Base-by-base conservation (phyloP, 2,329 filamentous ascomycete genomes). In the Clonostachys solani region DNA sequence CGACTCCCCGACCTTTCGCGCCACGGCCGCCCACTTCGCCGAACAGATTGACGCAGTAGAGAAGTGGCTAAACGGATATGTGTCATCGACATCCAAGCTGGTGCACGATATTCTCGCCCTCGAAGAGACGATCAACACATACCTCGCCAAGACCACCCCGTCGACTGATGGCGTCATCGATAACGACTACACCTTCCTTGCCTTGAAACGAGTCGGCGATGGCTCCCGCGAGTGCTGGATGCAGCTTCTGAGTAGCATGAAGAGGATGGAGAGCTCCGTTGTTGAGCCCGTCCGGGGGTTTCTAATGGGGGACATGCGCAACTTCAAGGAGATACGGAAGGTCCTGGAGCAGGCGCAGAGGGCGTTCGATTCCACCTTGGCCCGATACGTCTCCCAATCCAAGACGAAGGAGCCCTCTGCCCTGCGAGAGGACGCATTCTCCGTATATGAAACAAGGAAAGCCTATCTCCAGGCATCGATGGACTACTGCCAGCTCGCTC, bases 351-450 rank as follows among this genome's bases (percentile, higher is more conserved):
- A 81, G 42, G 77, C 89, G 1, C 94, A 99, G 66, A 89, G 90
- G 66, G 79, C 81, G 4, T 96, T 92, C 59, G 94, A 99, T 63
- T 79, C 80, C 47, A 83, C 88, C 4, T 78, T 96, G 49, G 81
- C 88, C 18, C 83, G 92, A 49, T 97, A 95, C 61, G 80, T 91
- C 6, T 75, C 80, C 4, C 91, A 96, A 66, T 87, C 85, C 54
- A 97, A 96, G 73, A 86, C 89, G 6, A 99, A 97, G 68, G 94
- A 99, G 66, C 82, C 92, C 0, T 96, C 91, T 0, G 82, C 91
- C 2, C 74, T 99, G 47, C 81, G 94, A 50, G 94, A 99, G 65
- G 94, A 99, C 67, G 94, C 94, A 1, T 99, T 99, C 60, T 86
- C 94, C 62, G 82, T 97, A 36, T 94, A 96, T 62, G 94, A 97